phyloP scores from a whole-genome alignment of 192 early-diverging fungal genomes.

The Mycoemilia scoparia region DNA sequence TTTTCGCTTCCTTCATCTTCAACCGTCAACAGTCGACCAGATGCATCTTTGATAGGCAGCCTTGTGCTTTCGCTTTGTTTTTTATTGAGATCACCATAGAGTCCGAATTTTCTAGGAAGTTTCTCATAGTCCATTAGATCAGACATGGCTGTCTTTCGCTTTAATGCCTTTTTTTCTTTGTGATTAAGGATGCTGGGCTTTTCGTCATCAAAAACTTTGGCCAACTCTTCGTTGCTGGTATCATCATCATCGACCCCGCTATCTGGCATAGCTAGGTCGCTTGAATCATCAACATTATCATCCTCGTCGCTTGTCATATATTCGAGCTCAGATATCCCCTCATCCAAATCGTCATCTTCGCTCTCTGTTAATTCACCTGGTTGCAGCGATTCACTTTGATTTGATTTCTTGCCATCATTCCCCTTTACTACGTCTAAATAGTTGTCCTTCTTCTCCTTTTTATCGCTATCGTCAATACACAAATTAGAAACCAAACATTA shows the following conservation, averaged over 20 bases:
- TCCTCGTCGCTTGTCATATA: not conserved
- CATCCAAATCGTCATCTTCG: conserved; percentile 1
- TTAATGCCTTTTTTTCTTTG: conserved; percentile 15
- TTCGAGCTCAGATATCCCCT: conserved; percentile 3
- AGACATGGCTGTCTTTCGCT: conserved; percentile 19
- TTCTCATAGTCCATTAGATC: conserved; percentile 21
- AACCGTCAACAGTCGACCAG: conserved; percentile 26
- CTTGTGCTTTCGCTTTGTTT: conserved; percentile 22
- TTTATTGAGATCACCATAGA: conserved; percentile 14
- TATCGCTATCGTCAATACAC: conserved; percentile 9
- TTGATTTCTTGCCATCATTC: not conserved
- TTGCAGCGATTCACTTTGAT: not conserved
- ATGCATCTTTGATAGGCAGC: conserved; percentile 35
- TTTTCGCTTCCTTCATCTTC: conserved; percentile 32
- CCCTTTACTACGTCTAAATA: conserved; percentile 15
- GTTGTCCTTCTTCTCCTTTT: conserved; percentile 6
- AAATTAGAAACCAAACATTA: conserved; percentile 5
- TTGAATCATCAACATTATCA: conserved; percentile 3
- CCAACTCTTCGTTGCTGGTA: not conserved
- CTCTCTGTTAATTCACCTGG: not conserved
- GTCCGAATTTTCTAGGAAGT: conserved; percentile 9
- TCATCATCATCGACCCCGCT: conserved; percentile 2
- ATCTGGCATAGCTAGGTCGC: conserved; percentile 1
- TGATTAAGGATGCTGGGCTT: conserved; percentile 13
- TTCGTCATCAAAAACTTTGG: not conserved